Evolutionary conservation across 352 stramenopile genomes (phyloP), one percentile per base, ranked within the genome.

Genomic region (Phytophthora hybrid): DNA sequence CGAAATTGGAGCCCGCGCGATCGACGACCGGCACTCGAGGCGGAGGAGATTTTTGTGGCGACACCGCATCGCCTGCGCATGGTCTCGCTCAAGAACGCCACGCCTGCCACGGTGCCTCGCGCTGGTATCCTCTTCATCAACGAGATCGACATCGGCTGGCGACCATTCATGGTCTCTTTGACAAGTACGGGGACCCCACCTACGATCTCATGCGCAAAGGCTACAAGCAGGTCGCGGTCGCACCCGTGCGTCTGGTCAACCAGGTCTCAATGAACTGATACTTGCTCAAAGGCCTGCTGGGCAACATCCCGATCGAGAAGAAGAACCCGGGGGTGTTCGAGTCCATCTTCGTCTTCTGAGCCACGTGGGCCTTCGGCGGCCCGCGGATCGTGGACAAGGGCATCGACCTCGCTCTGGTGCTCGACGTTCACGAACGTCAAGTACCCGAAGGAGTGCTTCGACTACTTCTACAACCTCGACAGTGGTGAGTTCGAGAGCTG

Each of bases 401-500:
- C 55, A 78, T 94, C 18, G 90, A 96, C 60, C 95, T 97, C 66
- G 54, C 71, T 95, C 13, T 97, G 91, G 91, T 90, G 84, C 44
- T 78, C 88, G 0, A 84, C 88, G 23, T 96, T 94, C 67, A 85
- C 90, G 0, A 93, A 77, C 62, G 76, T 96, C 71, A 98, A 98
- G 66, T 98, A 99, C 69, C 95, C 97, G 0, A 99, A 99, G 69
- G 96, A 99, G 71, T 99, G 96, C 72, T 99, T 99, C 67, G 97
- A 99, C 81, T 99, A 99, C 76, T 99, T 98, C 67, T 99, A 97
- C 76, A 98, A 99, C 75, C 66, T 97, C 21, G 90, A 97, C 54
- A 94, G 82, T 4, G 93, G 93, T 66, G 90, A 97, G 47, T 98
- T 98, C 66, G 87, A 98, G 39, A 93, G 90, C 66, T 99, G 97